phyloP scores from a whole-genome alignment of 345 rosid species.

The Populus ilicifolia region DNA sequence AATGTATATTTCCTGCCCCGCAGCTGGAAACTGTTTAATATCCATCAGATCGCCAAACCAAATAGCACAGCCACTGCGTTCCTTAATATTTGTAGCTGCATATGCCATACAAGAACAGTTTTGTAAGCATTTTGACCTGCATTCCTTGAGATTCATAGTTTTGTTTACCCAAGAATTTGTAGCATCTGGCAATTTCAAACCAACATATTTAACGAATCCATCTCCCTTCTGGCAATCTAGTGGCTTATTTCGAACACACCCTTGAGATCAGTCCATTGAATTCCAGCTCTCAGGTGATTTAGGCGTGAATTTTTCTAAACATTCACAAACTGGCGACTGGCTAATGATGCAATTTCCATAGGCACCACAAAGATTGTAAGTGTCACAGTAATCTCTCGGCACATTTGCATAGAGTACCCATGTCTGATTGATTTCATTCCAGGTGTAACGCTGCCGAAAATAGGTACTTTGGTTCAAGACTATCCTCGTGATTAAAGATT shows the following conservation, averaged over 20 bases:
- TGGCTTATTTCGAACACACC: background rate
- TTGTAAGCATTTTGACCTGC: slow-evolving; percentile 10
- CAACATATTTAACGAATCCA: slow-evolving; percentile 3
- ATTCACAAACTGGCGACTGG: background rate
- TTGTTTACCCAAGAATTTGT: slow-evolving; percentile 7
- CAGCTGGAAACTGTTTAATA: background rate
- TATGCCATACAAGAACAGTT: slow-evolving; percentile 20
- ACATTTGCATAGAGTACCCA: background rate
- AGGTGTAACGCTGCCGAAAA: background rate
- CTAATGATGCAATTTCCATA: background rate
- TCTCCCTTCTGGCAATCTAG: background rate
- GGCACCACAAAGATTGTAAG: slow-evolving; percentile 1
- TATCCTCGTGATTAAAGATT: background rate
- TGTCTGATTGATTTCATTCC: background rate
- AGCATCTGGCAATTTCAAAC: slow-evolving; percentile 13
- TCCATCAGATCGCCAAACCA: slow-evolving; percentile 14
- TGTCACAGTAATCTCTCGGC: slow-evolving; percentile 11
- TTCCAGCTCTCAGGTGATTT: background rate
- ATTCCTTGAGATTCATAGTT: slow-evolving; percentile 10
- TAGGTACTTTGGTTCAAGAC: background rate
- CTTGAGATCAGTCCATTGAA: background rate
- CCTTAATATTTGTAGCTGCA: background rate
- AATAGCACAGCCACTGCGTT: slow-evolving; percentile 12
- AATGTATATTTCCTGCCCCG: slow-evolving; percentile 6
- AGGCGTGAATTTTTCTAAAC: background rate